Percentiles rank a stretch among this genome's conserved stretches.
Conservation (phyloP, 345 rosid species). For the Physaria fendleri region DNA sequence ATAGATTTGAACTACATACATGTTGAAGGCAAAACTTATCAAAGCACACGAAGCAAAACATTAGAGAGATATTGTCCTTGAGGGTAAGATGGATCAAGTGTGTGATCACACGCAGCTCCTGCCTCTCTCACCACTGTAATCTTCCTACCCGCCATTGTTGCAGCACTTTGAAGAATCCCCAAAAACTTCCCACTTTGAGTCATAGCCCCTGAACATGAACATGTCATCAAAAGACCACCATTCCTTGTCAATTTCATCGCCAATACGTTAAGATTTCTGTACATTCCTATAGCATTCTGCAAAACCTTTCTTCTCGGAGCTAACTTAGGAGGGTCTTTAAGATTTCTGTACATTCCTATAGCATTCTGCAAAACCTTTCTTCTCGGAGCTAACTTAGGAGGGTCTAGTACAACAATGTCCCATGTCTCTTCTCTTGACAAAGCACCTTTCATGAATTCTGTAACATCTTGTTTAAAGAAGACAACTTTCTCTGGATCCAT, state of each 20-base stretch:
- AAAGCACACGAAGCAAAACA: no score
- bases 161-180: slow-evolving; percentile 71
- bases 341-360: no score
- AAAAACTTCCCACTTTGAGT: slow-evolving; percentile 77
- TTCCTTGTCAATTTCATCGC: slow-evolving; percentile 69
- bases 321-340: no score
- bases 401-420: slow-evolving; percentile 85
- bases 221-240: slow-evolving; percentile 90
- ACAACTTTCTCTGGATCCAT: slow-evolving; percentile 55
- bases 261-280: slow-evolving; percentile 66
- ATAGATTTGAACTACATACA: no score
- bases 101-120: slow-evolving; percentile 87
- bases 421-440: slow-evolving; percentile 67
- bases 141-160: slow-evolving; percentile 57
- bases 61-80: no score
- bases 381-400: slow-evolving; percentile 81
- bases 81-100: slow-evolving; percentile 81
- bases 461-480: slow-evolving; percentile 68
- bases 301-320: no score
- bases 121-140: slow-evolving; percentile 58
- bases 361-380: no score
- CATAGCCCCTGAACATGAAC: slow-evolving; percentile 95
- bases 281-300: slow-evolving; percentile 68
- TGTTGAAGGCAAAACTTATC: no score
- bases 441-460: slow-evolving; percentile 73